These are phyloP conservation scores for Hansfordia pulvinata DNA, from an alignment of 2,329 filamentous ascomycete species.

Conservation along the genomic window DNA sequence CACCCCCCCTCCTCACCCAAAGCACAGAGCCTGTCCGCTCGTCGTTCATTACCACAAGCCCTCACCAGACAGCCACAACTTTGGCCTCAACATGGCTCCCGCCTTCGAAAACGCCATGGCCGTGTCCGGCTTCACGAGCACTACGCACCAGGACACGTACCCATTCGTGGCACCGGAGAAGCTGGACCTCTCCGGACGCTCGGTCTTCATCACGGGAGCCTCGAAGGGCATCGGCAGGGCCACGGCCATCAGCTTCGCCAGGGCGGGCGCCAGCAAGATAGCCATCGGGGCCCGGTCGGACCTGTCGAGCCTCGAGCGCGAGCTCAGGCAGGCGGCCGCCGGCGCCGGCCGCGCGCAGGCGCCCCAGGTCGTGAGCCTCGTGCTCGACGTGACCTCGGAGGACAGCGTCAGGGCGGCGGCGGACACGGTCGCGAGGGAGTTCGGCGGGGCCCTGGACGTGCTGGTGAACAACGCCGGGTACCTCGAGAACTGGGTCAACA, in stretches of 20 bases:
- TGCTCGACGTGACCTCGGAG: slow-evolving; percentile 13
- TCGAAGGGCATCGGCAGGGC: slow-evolving; percentile 30
- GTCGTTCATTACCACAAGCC: background rate
- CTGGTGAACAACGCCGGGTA: slow-evolving; percentile 21
- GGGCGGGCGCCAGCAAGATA: slow-evolving; percentile 30
- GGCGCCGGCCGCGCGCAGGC: slow-evolving; percentile 6
- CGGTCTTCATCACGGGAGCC: slow-evolving; percentile 30
- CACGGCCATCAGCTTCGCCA: slow-evolving; percentile 33
- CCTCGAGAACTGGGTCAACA: slow-evolving; percentile 14
- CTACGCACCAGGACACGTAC: slow-evolving; percentile 11
- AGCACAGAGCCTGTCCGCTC: too few relatives aligned
- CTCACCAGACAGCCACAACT: background rate
- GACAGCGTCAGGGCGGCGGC: slow-evolving; percentile 13
- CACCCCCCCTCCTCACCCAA: too few relatives aligned
- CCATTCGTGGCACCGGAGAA: slow-evolving; percentile 6
- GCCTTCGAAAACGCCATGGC: too few relatives aligned
- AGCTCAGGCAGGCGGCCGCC: slow-evolving; percentile 16
- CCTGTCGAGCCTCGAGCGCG: slow-evolving; percentile 19
- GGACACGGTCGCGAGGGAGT: slow-evolving; percentile 4
- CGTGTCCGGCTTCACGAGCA: slow-evolving; percentile 7
- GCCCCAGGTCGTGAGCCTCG: slow-evolving; percentile 11
- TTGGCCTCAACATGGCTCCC: too few relatives aligned
- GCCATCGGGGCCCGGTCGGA: slow-evolving; percentile 31
- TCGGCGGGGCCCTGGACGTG: slow-evolving; percentile 14
- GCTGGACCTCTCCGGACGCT: slow-evolving; percentile 7